These are phyloP conservation scores for Rhodomyrtus psidioides DNA, from an alignment of 441 rosid species.

Conservation along the genomic window DNA sequence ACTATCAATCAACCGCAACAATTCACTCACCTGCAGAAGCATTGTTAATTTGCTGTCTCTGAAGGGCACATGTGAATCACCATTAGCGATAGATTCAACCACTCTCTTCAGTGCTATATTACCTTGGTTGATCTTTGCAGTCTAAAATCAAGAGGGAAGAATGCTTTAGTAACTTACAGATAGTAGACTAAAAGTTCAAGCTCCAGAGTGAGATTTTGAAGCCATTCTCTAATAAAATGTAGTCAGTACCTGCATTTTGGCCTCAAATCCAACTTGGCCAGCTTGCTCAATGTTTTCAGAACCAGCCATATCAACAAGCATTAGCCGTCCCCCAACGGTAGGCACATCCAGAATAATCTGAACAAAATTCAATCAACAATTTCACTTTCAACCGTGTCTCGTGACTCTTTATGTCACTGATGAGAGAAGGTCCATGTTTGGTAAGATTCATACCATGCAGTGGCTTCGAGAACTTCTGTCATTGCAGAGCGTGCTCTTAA, in stretches of 20 bases:
- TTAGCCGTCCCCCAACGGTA: slow-evolving; percentile 86
- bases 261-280: slow-evolving; percentile 85
- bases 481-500: slow-evolving; percentile 87
- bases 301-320: slow-evolving; percentile 99
- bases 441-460: slow-evolving; percentile 57
- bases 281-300: slow-evolving; percentile 98
- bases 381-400: not conserved
- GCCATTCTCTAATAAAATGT: not conserved
- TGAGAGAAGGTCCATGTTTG: not conserved
- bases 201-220: not conserved
- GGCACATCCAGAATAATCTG: slow-evolving; percentile 96
- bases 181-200: not conserved
- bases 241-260: slow-evolving; percentile 81
- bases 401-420: not conserved
- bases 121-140: slow-evolving; percentile 94
- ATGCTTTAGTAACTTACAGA: not conserved
- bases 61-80: slow-evolving; percentile 98
- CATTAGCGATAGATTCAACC: slow-evolving; percentile 96
- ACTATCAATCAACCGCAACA: not conserved
- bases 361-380: not conserved
- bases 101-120: slow-evolving; percentile 90
- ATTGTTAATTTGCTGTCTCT: slow-evolving; percentile 95
- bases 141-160: slow-evolving; percentile 35
- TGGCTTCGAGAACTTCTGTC: slow-evolving; percentile 97
- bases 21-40: slow-evolving; percentile 72